phyloP scores from a whole-genome alignment of 1,284 basidiomycete species.

The Pyrrhoderma noxium region DNA sequence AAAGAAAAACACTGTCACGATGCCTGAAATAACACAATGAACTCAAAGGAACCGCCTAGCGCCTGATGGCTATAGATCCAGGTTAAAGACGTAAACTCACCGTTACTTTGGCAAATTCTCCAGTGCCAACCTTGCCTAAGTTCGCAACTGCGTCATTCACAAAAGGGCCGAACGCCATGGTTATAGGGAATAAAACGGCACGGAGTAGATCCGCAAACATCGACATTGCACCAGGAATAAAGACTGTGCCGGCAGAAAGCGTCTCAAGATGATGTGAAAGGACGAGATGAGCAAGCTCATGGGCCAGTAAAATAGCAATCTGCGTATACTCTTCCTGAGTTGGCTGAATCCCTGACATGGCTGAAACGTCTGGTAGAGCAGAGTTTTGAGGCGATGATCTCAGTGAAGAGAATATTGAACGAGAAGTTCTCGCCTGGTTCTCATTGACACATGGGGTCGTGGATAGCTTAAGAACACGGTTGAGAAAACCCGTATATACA shows the following conservation, averaged over 20 bases:
- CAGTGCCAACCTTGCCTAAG: slow-evolving; percentile 65
- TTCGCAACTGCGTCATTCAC: slow-evolving; percentile 85
- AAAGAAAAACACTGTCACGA: too few relatives aligned
- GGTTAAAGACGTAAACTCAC: slow-evolving; percentile 19
- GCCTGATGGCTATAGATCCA: slow-evolving; percentile 22
- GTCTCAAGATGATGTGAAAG: slow-evolving; percentile 87
- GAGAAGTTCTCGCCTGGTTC: slow-evolving; percentile 15
- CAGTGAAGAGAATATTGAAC: slow-evolving; percentile 37
- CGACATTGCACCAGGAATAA: slow-evolving; percentile 74
- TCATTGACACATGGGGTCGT: slow-evolving; percentile 19
- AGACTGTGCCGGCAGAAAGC: slow-evolving; percentile 71
- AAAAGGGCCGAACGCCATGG: slow-evolving; percentile 85
- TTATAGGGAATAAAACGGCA: slow-evolving; percentile 80
- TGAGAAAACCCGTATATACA: slow-evolving; percentile 81
- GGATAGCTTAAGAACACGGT: slow-evolving; percentile 55
- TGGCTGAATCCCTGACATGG: slow-evolving; percentile 33
- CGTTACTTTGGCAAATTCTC: slow-evolving; percentile 64
- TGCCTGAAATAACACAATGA: not conserved
- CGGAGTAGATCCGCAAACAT: slow-evolving; percentile 78
- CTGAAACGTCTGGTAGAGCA: slow-evolving; percentile 17
- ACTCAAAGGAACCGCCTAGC: slow-evolving; percentile 26
- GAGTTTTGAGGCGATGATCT: slow-evolving; percentile 28
- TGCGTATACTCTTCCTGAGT: slow-evolving; percentile 76
- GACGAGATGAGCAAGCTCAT: slow-evolving; percentile 82
- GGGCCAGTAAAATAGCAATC: slow-evolving; percentile 79